phyloP scores from a whole-genome alignment of 768 basidiomycete genomes.

The Podaxis sp. region DNA sequence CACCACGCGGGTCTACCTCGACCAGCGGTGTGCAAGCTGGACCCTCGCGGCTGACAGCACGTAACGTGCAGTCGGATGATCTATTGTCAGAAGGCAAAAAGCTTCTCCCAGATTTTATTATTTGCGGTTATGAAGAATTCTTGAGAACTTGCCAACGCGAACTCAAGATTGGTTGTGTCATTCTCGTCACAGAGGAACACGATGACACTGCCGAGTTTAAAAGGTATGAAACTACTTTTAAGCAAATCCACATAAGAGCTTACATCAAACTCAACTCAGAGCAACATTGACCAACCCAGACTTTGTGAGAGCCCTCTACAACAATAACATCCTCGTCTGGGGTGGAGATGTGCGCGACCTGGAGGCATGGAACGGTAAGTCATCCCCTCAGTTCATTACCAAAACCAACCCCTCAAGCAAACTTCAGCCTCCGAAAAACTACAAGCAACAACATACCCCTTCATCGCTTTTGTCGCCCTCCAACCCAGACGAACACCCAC shows the following conservation, averaged over 20 bases:
- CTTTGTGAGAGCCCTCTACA: constrained; percentile 63
- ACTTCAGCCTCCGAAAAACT: constrained; percentile 57
- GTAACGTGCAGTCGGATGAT: constrained; percentile 22
- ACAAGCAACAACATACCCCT: constrained; percentile 88
- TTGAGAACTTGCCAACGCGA: constrained; percentile 69
- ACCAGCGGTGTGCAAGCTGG: constrained; percentile 34
- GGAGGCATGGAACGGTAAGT: constrained; percentile 70
- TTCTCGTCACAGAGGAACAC: constrained; percentile 87
- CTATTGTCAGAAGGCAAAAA: constrained; percentile 33
- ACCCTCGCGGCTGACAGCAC: constrained; percentile 42
- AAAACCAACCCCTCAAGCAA: constrained; percentile 8
- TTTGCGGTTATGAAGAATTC: constrained; percentile 79
- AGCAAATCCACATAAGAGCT: background rate
- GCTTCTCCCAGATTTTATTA: constrained; percentile 74
- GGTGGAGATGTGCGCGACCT: constrained; percentile 84
- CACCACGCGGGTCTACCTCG: constrained; percentile 26
- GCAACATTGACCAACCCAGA: constrained; percentile 70
- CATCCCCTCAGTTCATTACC: background rate
- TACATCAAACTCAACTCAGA: constrained; percentile 28
- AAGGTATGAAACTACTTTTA: constrained; percentile 37
- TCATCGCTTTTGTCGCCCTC: constrained; percentile 86
- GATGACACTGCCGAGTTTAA: constrained; percentile 89
- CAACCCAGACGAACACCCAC: constrained; percentile 59
- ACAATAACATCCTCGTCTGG: constrained; percentile 83
- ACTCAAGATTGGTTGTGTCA: constrained; percentile 67